A percentile compares a stretch with the other conserved stretches of the same genome.
Conservation (phyloP, 345 rosid species). For the Limnanthes douglasii region DNA sequence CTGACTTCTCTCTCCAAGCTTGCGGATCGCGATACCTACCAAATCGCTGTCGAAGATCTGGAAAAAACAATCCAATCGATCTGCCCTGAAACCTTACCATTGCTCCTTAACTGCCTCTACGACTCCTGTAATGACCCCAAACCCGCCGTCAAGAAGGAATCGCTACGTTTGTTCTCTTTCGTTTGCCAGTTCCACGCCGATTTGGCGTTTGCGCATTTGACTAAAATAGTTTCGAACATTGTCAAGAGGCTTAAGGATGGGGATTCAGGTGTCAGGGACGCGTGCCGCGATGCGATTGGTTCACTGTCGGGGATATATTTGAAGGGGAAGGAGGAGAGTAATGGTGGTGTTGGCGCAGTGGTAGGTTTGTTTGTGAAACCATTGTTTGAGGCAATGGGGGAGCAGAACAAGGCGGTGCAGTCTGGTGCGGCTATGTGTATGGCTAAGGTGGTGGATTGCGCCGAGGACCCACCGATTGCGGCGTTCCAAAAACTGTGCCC, state of each 20-base stretch:
- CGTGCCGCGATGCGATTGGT: constrained; percentile 83
- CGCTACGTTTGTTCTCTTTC: constrained; percentile 50
- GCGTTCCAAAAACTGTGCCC: constrained; percentile 83
- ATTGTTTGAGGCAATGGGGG: constrained; percentile 92
- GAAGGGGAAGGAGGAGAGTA: constrained; percentile 30
- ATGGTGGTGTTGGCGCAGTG: constrained; percentile 19
- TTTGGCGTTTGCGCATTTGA: constrained; percentile 49
- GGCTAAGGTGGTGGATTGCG: constrained; percentile 85
- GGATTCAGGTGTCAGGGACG: constrained; percentile 89
- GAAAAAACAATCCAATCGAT: constrained; percentile 52
- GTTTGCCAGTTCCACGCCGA: constrained; percentile 49
- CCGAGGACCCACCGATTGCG: constrained; percentile 35
- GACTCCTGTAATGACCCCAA: constrained; percentile 77
- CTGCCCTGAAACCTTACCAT: constrained; percentile 62
- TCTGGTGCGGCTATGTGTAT: constrained; percentile 80
- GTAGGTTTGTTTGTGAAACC: constrained; percentile 81
- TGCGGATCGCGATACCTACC: constrained; percentile 89
- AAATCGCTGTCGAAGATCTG: constrained; percentile 90
- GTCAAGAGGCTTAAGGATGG: constrained; percentile 70
- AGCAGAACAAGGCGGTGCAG: constrained; percentile 86
- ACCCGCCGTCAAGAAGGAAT: constrained; percentile 82
- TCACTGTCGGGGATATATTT: constrained; percentile 50
- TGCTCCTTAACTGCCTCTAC: constrained; percentile 81
- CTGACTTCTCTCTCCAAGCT: constrained; percentile 82
- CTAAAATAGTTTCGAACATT: constrained; percentile 54